A percentile compares a stretch with the other conserved stretches of the same genome.
These are phyloP conservation scores for Microascus cirrosus DNA, from an alignment of 2,329 filamentous ascomycete genomes.

Conservation along the genomic window DNA sequence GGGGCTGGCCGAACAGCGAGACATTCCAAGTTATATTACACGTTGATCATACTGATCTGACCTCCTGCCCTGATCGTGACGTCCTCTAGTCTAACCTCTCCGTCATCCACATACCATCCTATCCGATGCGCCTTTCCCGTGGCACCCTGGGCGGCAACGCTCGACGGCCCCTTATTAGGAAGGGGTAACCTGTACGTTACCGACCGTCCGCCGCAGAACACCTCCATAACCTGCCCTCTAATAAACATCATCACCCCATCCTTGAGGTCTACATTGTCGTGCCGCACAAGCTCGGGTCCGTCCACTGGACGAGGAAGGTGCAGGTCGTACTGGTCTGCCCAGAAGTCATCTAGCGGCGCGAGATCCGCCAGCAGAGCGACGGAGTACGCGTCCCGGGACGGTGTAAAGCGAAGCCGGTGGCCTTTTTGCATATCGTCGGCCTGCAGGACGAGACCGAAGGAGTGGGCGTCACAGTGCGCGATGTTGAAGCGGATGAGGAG, in stretches of 20 bases:
- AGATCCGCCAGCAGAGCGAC: slow-evolving; percentile 18
- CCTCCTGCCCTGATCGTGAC: neutral
- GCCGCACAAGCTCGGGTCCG: slow-evolving; percentile 21
- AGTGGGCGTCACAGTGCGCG: slow-evolving; percentile 14
- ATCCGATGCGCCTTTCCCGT: slow-evolving; percentile 7
- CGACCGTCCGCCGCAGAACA: slow-evolving; percentile 17
- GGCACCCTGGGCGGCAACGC: neutral
- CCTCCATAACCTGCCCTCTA: slow-evolving; percentile 15
- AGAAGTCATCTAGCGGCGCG: slow-evolving; percentile 23
- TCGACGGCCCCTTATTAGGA: neutral
- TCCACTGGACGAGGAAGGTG: slow-evolving; percentile 19
- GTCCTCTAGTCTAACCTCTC: slow-evolving; percentile 2
- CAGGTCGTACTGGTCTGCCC: slow-evolving; percentile 22
- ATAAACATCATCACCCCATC: slow-evolving; percentile 14
- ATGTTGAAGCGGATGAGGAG: slow-evolving; percentile 14
- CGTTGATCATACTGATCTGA: neutral
- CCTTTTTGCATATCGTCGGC: slow-evolving; percentile 15
- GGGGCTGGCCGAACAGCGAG: neutral
- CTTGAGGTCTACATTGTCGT: slow-evolving; percentile 15
- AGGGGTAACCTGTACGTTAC: slow-evolving; percentile 16
- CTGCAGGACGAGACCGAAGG: slow-evolving; percentile 17
- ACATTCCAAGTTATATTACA: neutral
- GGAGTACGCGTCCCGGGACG: slow-evolving; percentile 12
- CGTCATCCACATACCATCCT: slow-evolving; percentile 19
- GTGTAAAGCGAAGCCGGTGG: slow-evolving; percentile 13